A percentile compares a stretch with the other conserved stretches of the same genome.
These are phyloP conservation scores for Cryphonectria japonica DNA, from an alignment of 2,329 filamentous ascomycete species.

Conservation along the genomic window DNA sequence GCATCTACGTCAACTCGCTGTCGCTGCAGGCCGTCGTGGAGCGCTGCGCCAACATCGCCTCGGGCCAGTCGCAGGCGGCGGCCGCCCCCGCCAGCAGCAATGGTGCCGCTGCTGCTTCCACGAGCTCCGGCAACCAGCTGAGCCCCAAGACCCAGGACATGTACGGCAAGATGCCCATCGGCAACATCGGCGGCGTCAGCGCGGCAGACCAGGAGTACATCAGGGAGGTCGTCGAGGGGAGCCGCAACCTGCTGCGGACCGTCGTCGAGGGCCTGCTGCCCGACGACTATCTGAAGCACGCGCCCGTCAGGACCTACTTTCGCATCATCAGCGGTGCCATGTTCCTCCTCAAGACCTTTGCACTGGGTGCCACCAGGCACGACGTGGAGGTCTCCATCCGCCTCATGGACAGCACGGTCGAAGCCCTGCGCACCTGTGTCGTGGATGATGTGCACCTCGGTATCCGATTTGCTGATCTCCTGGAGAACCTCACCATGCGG, in stretches of 20 bases:
- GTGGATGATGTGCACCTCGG: constrained; percentile 85
- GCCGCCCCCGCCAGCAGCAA: constrained; percentile 37
- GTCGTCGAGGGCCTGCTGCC: constrained; percentile 78
- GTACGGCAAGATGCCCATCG: constrained; percentile 66
- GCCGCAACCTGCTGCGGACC: constrained; percentile 74
- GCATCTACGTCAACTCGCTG: constrained; percentile 92
- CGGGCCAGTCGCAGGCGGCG: constrained; percentile 43
- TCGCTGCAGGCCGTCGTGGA: constrained; percentile 95
- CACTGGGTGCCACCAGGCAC: constrained; percentile 75
- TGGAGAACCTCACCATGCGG: constrained; percentile 77
- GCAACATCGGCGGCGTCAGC: constrained; percentile 66
- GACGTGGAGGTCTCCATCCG: constrained; percentile 77
- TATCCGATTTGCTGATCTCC: constrained; percentile 80
- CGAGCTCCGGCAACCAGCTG: constrained; percentile 45
- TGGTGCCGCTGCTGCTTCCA: constrained; percentile 31
- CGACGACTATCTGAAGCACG: constrained; percentile 77
- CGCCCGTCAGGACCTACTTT: constrained; percentile 83
- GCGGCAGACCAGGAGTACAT: constrained; percentile 73
- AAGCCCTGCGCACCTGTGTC: constrained; percentile 75
- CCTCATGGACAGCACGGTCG: constrained; percentile 75
- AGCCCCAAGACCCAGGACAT: constrained; percentile 69
- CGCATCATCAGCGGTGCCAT: constrained; percentile 84
- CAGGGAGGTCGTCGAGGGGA: constrained; percentile 76
- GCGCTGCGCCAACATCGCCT: constrained; percentile 78
- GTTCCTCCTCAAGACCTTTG: constrained; percentile 84